phyloP scores from a whole-genome alignment of 371 early-diverging fungal genomes.

The Coemansia linderi region DNA sequence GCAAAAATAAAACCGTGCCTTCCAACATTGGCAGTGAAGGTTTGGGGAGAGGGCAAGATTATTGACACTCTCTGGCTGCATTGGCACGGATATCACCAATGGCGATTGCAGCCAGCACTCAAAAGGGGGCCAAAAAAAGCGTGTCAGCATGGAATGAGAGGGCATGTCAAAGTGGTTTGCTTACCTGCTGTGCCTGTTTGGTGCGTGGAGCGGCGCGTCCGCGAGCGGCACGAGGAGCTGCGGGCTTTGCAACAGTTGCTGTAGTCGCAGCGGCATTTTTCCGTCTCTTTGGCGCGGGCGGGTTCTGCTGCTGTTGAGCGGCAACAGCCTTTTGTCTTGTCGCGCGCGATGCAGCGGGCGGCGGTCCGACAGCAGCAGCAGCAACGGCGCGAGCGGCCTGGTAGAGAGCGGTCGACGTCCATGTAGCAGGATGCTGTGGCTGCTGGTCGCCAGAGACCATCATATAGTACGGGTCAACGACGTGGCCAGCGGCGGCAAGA shows the following conservation, averaged over 20 bases:
- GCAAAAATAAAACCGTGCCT: background rate
- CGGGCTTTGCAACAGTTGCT: slow-evolving; percentile 7
- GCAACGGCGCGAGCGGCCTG: slow-evolving; percentile 51
- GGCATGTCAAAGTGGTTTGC: background rate
- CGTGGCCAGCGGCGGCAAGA: slow-evolving; percentile 12
- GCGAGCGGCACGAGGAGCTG: slow-evolving; percentile 28
- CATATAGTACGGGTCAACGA: slow-evolving; percentile 27
- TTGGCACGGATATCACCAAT: background rate
- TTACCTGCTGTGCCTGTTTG: slow-evolving; percentile 40
- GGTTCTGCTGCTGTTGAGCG: slow-evolving; percentile 23
- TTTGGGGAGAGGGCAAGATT: background rate
- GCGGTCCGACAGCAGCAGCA: slow-evolving; percentile 25
- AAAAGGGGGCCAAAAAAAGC: background rate
- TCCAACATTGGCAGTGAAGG: background rate
- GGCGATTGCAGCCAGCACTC: background rate
- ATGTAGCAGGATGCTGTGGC: slow-evolving; percentile 27
- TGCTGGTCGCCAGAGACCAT: slow-evolving; percentile 21
- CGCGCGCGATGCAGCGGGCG: slow-evolving; percentile 3
- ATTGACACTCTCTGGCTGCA: background rate
- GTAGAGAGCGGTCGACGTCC: slow-evolving; percentile 42
- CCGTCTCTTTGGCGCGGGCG: slow-evolving; percentile 34
- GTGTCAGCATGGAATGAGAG: background rate
- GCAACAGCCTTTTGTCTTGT: slow-evolving; percentile 13
- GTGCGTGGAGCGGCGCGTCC: slow-evolving; percentile 42
- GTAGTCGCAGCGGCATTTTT: slow-evolving; percentile 24